Conservation (phyloP, 331 rosid genomes). For the Rhamnella rubrinervis region DNA sequence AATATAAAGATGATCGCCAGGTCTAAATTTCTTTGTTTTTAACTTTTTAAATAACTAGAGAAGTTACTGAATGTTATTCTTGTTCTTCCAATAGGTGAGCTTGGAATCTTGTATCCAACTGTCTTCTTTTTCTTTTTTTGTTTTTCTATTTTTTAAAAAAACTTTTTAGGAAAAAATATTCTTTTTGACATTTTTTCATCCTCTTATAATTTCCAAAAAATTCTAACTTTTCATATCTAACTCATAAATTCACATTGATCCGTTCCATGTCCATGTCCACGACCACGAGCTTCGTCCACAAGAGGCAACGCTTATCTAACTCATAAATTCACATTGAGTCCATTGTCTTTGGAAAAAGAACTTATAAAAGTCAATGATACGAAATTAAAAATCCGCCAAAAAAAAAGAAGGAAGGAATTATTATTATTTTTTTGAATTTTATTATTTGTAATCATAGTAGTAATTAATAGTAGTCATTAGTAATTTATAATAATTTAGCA, state of each 20-base stretch:
- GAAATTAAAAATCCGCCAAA: no score
- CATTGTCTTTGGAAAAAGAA: no score
- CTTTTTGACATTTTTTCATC: conserved; percentile 11
- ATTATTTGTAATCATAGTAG: conserved; percentile 9
- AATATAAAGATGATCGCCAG: no score
- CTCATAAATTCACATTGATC: no score
- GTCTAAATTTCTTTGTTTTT: neutral
- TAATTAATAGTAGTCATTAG: no score
- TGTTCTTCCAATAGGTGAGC: conserved; percentile 8
- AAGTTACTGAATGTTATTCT: neutral
- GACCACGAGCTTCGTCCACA: conserved; percentile 1
- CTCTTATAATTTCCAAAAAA: conserved; percentile 19
- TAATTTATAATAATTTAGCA: no score
- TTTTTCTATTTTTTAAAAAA: no score
- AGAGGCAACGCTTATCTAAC: neutral
- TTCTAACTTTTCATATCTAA: conserved; percentile 19
- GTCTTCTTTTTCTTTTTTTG: conserved; percentile 5
- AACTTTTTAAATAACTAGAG: neutral
- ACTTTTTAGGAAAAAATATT: conserved; percentile 12
- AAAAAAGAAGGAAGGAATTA: neutral
- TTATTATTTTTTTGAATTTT: neutral
- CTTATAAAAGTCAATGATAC: no score
- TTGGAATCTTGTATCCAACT: conserved; percentile 26
- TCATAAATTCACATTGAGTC: no score
- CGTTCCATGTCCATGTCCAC: no score